Evolutionary conservation across 768 basidiomycete species (phyloP), one percentile per base, ranked within the genome.

Genomic region (Candolleomyces eurysporus): DNA sequence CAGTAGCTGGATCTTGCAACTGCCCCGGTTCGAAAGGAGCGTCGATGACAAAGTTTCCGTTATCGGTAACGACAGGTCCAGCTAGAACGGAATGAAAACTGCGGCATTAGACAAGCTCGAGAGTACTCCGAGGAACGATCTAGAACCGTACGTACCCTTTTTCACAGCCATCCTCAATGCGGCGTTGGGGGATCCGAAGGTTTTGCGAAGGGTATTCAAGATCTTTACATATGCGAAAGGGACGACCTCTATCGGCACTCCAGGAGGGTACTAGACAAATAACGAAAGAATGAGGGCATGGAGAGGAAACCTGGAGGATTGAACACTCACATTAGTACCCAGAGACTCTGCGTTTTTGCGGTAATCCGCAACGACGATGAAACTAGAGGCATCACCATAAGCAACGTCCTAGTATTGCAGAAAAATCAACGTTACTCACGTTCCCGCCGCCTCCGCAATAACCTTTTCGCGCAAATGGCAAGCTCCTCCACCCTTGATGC

Each of bases 381-480:
- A 96, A 42, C 90, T 92, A 5, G 6, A 66, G 14, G 59, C 39
- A 22, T 59, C 31, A 46, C 63, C 21, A 39, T 54, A 45, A 48
- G 57, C 45, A 32, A 54, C 17, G 48, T 21, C 36, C 42, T 30
- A 49, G 19, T 56, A n/a, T 58, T 40, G 61, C 61, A 36, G 57
- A 48, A 55, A n/a, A 48, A 16, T 8, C 36, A 36, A 36, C 48
- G 19, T 21, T 10, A 77, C 87, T 61, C 60, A 92, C 86, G 90
- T 94, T 63, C 83, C 82, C 11, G 97, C 97, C 36, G 95, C 96
- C 73, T 99, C 97, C 1, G 97, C 97, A 14, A 99, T 84, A 7
- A 99, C 95, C 73, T 99, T 99, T 77, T 99, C 97, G 31, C 96
- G 85, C 39, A 98, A 77, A 66, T 98, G 97, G 72, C 96, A 98